Evolutionary conservation across 176 grass and related monocot species (phyloP).

Genomic region (Microstegium vimineum): DNA sequence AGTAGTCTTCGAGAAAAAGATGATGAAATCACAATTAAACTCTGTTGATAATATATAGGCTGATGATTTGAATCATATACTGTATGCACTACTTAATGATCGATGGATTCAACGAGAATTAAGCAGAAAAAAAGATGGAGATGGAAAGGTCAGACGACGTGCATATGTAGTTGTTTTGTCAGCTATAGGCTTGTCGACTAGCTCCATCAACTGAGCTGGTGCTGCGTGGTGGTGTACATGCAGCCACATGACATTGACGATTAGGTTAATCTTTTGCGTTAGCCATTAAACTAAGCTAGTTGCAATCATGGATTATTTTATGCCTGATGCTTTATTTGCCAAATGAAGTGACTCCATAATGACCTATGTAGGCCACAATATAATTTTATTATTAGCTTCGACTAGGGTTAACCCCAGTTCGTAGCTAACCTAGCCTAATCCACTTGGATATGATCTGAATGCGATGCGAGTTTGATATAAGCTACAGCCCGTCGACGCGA

Average conservation of each 20-base stretch:
- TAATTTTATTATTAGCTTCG: conserved; percentile 26
- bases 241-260: conserved; percentile 16
- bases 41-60: background rate
- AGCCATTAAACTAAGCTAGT: conserved; percentile 39
- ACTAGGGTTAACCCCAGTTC: background rate
- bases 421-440: conserved; percentile 23
- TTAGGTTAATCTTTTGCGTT: conserved; percentile 16
- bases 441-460: conserved; percentile 25
- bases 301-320: conserved; percentile 51
- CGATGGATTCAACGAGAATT: background rate
- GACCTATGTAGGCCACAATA: conserved; percentile 17
- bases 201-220: conserved; percentile 26
- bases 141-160: background rate
- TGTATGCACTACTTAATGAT: no score
- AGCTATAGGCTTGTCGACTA: conserved; percentile 32
- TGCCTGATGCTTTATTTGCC: conserved; percentile 15
- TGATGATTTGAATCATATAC: conserved; percentile 9
- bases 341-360: conserved; percentile 35
- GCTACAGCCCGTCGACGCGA: background rate
- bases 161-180: conserved; percentile 32
- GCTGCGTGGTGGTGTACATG: background rate
- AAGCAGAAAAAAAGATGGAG: background rate
- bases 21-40: background rate
- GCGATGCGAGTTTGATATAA: conserved; percentile 18
- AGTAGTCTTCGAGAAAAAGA: conserved; percentile 20